Percentiles rank a stretch among this genome's conserved stretches.
phyloP scores from a whole-genome alignment of 2,329 filamentous ascomycete species.

The Claviceps pazoutovae region DNA sequence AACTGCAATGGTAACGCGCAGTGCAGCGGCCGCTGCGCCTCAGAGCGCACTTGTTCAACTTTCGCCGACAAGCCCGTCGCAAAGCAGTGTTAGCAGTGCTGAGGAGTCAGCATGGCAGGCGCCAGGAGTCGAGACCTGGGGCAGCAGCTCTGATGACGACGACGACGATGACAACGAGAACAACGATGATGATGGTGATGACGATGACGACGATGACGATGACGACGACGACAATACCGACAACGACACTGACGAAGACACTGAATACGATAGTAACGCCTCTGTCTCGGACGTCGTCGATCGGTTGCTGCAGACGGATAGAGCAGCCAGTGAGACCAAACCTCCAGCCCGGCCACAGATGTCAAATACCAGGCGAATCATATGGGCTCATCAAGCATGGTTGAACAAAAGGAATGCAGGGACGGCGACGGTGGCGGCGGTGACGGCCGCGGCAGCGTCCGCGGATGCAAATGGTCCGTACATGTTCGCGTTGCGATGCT shows the following conservation, averaged over 20 bases:
- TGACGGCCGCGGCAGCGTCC: neutral
- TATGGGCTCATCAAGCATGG: neutral
- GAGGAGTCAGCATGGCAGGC: neutral
- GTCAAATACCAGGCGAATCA: neutral
- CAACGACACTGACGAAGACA: neutral
- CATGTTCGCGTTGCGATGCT: neutral
- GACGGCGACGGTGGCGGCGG: neutral
- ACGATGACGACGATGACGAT: neutral
- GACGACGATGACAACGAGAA: neutral
- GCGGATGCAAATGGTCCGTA: neutral
- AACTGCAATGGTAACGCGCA: neutral
- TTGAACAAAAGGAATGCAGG: neutral
- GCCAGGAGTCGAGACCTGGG: neutral
- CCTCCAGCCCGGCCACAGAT: neutral
- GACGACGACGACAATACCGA: neutral
- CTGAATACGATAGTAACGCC: neutral
- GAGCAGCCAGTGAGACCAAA: neutral
- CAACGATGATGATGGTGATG: neutral
- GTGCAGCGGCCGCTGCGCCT: neutral
- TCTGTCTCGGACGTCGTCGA: neutral
- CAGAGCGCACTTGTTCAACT: neutral
- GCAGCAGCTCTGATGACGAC: slow-evolving; percentile 1
- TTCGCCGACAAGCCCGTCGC: neutral
- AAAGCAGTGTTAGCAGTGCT: neutral
- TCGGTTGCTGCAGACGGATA: neutral